Percentiles rank a stretch among this genome's conserved stretches.
phyloP scores from a whole-genome alignment of 495 filamentous ascomycete genomes.

The Xylaria bambusicola region DNA sequence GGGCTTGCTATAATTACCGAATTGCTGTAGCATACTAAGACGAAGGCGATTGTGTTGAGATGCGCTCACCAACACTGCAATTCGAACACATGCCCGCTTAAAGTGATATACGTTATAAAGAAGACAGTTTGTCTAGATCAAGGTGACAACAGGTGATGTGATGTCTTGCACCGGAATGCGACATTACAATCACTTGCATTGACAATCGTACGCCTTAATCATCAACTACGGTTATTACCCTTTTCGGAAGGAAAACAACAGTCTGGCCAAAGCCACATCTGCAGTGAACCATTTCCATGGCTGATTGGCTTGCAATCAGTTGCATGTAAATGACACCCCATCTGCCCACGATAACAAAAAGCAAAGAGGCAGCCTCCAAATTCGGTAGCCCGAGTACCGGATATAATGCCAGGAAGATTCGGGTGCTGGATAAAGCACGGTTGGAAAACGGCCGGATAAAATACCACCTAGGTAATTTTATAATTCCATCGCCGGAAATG shows the following conservation, averaged over 20 bases:
- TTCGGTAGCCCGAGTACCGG: not conserved
- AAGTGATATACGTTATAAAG: constrained; percentile 5
- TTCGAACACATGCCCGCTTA: constrained; percentile 9
- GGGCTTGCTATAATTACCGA: constrained; percentile 10
- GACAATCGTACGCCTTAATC: no score
- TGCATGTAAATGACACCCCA: no score
- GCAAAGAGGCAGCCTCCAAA: not conserved
- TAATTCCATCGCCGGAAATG: not conserved
- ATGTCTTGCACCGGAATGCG: not conserved
- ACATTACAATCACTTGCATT: not conserved
- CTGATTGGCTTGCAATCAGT: no score
- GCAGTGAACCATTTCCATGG: no score
- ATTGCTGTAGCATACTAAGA: not conserved
- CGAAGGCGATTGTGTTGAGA: not conserved
- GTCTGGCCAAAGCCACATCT: no score
- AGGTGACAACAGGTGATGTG: not conserved
- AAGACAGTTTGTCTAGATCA: not conserved
- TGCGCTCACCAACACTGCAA: not conserved
- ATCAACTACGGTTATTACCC: not conserved
- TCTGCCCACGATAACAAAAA: not conserved
- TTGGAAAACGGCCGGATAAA: constrained; percentile 2
- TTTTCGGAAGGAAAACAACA: not conserved
- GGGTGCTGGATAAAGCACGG: constrained; percentile 15
- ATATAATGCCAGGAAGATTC: constrained; percentile 12
- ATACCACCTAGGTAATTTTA: constrained; percentile 3